A percentile compares a stretch with the other conserved stretches of the same genome.
Evolutionary conservation across 768 basidiomycete species (phyloP).

Genomic region (Sarcodon sp.): DNA sequence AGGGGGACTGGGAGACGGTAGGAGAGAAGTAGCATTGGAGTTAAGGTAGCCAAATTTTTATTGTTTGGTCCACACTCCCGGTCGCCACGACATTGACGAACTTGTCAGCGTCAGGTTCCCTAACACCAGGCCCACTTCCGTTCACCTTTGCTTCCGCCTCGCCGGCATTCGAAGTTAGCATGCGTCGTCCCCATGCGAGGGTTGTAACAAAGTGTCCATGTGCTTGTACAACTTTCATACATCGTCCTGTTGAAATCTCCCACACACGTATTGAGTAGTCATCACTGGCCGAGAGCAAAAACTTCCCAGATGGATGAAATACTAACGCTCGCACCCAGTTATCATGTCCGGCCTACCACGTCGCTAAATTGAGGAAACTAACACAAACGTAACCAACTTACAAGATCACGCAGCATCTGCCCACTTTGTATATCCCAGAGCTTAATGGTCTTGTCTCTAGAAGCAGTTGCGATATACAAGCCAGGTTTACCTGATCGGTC

Average conservation of each 20-base stretch:
- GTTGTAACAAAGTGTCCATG: conserved; percentile 77
- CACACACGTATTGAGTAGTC: conserved; percentile 87
- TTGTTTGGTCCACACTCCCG: conserved; percentile 53
- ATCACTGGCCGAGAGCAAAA: conserved; percentile 82
- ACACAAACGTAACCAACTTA: conserved; percentile 18
- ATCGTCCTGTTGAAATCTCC: conserved; percentile 79
- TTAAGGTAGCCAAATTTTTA: conserved; percentile 55
- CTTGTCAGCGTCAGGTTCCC: conserved; percentile 32
- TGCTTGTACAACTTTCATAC: conserved; percentile 78
- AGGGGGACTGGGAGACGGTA: neutral
- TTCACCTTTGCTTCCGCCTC: conserved; percentile 24
- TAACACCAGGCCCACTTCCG: conserved; percentile 14
- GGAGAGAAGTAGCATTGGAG: neutral
- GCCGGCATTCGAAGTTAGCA: conserved; percentile 19
- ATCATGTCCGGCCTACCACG: conserved; percentile 57
- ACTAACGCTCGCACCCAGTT: conserved; percentile 84
- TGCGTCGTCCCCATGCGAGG: conserved; percentile 67
- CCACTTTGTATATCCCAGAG: conserved; percentile 84
- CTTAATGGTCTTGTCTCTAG: conserved; percentile 85
- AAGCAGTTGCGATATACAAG: conserved; percentile 65
- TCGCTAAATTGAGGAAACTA: conserved; percentile 4
- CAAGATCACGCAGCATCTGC: conserved; percentile 67
- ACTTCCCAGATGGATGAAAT: conserved; percentile 86
- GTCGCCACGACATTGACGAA: conserved; percentile 59
- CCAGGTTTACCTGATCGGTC: conserved; percentile 37